Conservation (phyloP, 1,284 basidiomycete genomes). For the Ustilago bromivora region DNA sequence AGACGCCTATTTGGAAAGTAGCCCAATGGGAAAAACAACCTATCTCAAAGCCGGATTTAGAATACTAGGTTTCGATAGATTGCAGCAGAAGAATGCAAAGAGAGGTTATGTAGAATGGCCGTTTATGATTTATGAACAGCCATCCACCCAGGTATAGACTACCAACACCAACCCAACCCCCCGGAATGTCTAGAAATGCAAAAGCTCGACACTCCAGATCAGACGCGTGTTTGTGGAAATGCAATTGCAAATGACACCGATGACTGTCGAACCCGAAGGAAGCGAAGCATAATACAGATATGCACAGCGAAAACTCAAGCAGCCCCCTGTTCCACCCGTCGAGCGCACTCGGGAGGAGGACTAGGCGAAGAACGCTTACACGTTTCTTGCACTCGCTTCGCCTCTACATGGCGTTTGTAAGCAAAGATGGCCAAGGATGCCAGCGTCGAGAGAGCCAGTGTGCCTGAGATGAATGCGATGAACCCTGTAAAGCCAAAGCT, state of each 20-base stretch:
- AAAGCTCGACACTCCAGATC: too few species aligned
- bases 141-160: background rate
- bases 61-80: constrained; percentile 16
- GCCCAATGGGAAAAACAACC: constrained; percentile 27
- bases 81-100: constrained; percentile 14
- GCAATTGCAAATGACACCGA: too few species aligned
- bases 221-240: too few species aligned
- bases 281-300: background rate
- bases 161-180: background rate
- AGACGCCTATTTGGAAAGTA: constrained; percentile 25
- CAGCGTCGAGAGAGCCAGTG: constrained; percentile 26
- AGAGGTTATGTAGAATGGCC: constrained; percentile 33
- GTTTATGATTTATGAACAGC: constrained; percentile 23
- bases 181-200: too few species aligned
- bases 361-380: constrained; percentile 8
- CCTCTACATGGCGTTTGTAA: constrained; percentile 13
- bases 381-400: constrained; percentile 7
- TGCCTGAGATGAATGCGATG: constrained; percentile 39
- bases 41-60: constrained; percentile 35
- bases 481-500: constrained; percentile 38
- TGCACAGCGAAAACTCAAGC: background rate
- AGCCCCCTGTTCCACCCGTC: background rate
- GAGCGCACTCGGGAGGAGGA: constrained; percentile 10
- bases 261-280: too few species aligned
- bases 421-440: constrained; percentile 22